Evolutionary conservation across 345 rosid genomes (phyloP).

Genomic region (Luvunga scandens): DNA sequence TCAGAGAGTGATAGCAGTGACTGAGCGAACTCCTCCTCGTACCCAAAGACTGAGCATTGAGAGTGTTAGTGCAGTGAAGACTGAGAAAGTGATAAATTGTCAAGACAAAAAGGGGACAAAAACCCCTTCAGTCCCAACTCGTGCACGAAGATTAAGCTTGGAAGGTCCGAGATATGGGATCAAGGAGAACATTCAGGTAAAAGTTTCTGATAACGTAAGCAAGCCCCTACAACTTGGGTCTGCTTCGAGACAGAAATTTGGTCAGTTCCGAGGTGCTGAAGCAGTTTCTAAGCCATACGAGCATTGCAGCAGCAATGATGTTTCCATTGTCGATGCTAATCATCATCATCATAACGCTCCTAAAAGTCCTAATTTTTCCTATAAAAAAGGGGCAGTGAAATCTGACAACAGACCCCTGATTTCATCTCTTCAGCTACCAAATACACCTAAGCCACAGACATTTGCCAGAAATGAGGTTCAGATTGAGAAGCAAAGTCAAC

Average conservation of each 20-base stretch:
- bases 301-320: conserved; percentile 23
- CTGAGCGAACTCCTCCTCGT: conserved; percentile 72
- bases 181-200: conserved; percentile 31
- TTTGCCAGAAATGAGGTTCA: conserved; percentile 43
- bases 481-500: conserved; percentile 29
- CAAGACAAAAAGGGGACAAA: conserved; percentile 47
- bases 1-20: conserved; percentile 30
- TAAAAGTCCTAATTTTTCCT: conserved; percentile 59
- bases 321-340: conserved; percentile 26
- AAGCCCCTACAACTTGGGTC: conserved; percentile 22
- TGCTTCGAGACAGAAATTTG: conserved; percentile 24
- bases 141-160: conserved; percentile 55
- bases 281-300: conserved; percentile 27
- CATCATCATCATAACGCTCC: conserved; percentile 32
- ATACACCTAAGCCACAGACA: conserved; percentile 53
- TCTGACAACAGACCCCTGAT: conserved; percentile 45
- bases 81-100: conserved; percentile 28
- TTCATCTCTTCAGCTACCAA: conserved; percentile 51
- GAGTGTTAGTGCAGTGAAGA: conserved; percentile 45
- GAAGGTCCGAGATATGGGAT: conserved; percentile 54
- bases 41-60: conserved; percentile 62
- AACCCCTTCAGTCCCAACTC: conserved; percentile 46
- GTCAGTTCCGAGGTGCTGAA: conserved; percentile 36
- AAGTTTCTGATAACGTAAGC: conserved; percentile 20
- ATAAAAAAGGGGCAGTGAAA: conserved; percentile 34